Percentiles rank a stretch among this genome's conserved stretches.
These are phyloP conservation scores for Populus tomentosa DNA, from an alignment of 441 rosid species.

Conservation along the genomic window DNA sequence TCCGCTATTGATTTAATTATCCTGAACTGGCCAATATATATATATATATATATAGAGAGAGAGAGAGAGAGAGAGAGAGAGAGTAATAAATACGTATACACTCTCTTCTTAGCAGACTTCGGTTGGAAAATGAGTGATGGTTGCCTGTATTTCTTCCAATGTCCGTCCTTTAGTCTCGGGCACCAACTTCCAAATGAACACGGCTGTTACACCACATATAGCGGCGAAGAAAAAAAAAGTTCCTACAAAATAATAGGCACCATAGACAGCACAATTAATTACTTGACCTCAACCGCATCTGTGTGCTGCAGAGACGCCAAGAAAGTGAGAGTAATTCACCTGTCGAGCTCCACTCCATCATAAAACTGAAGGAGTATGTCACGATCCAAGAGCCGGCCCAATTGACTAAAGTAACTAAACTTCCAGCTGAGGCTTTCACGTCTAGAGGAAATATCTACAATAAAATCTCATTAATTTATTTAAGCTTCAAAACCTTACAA, in stretches of 20 bases:
- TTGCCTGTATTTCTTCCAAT: slow-evolving; percentile 38
- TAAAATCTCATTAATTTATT: background rate
- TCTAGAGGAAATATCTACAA: slow-evolving; percentile 25
- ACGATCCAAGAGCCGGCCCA: slow-evolving; percentile 30
- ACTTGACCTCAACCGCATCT: background rate
- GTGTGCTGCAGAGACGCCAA: background rate
- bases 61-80: too few relatives aligned
- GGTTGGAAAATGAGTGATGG: background rate
- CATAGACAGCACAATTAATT: background rate
- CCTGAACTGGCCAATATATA: too few relatives aligned
- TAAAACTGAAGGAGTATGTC: slow-evolving; percentile 19
- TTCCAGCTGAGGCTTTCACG: slow-evolving; percentile 28
- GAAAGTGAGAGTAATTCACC: background rate
- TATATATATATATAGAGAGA: too few relatives aligned
- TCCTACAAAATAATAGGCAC: slow-evolving; percentile 14
- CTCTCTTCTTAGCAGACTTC: background rate
- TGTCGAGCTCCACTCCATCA: slow-evolving; percentile 21
- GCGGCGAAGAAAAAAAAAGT: slow-evolving; percentile 31
- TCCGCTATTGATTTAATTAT: too few relatives aligned
- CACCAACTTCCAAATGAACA: slow-evolving; percentile 29
- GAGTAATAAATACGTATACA: too few relatives aligned
- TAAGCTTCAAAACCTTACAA: background rate
- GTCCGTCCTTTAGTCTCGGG: slow-evolving; percentile 42
- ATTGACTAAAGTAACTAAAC: slow-evolving; percentile 21
- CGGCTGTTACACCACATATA: slow-evolving; percentile 6